Base-by-base conservation (phyloP, 148 eudicot species). In the Cornus florida region DNA sequence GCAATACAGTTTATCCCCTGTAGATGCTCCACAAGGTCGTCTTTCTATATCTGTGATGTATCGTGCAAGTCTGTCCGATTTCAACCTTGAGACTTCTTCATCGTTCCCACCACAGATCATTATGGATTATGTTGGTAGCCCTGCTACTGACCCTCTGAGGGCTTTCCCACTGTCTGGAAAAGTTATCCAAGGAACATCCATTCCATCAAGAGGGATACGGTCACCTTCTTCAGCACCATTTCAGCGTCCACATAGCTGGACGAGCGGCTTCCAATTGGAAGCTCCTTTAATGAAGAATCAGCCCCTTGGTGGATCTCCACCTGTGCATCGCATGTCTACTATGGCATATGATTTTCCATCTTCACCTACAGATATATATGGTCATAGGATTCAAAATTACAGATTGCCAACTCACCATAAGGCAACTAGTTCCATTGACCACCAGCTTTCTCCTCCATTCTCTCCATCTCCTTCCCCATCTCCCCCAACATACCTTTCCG, bases 51-150 rank as follows among this genome's bases (percentile, higher is more conserved):
- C 95, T 14, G 91, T 93, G 66, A 87, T 85, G 71, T 93, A 95
- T 83, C 89, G 92, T 72, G 83, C 92, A 81, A 75, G 66, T 77
- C 83, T 95, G 43, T 88, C 97, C 10, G 91, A 90, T 74, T 95
- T 92, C 83, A 86, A 86, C 75, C 81, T 92, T 14, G 91, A 93
- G 39, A 84, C 82, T 74, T 90, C 89, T 14, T 77, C 93, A 28
- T 83, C 90, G 10, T 93, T 88, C 77, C 99, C 97, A 69, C 93
- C 97, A 20, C 85, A 93, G 77, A 93, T 95, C 24, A 95, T 95
- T 72, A 67, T 91, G 67, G 97, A 95, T 89, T 95, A 95, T 88
- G 95, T 95, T 79, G 99, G 97, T 70, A 95, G 99, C 83, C 99
- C 99, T 70, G 89, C 92, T 50, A 89, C 94, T 38, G 95, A 95